Percentiles rank a stretch among this genome's conserved stretches.
phyloP scores from a whole-genome alignment of 106 monocot species.

The Dendrobium chrysotoxum region DNA sequence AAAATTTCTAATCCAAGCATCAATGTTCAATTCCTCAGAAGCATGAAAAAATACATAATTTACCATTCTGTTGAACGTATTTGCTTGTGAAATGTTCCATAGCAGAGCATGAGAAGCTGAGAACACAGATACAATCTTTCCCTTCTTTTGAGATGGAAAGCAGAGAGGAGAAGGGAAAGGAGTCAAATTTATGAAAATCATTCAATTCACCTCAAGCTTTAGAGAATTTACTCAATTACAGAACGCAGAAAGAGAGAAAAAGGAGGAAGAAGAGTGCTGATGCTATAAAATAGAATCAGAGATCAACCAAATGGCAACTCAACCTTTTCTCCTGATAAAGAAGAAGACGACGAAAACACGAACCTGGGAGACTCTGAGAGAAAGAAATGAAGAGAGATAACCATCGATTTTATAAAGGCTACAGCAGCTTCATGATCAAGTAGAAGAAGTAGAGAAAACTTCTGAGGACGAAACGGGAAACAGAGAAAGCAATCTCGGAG shows the following conservation, averaged over 20 bases:
- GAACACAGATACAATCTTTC: neutral
- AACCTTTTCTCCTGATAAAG: neutral
- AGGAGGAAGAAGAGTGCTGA: neutral
- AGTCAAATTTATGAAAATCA: neutral
- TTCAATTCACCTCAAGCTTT: neutral
- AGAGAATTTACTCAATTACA: constrained; percentile 1
- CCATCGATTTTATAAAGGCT: neutral
- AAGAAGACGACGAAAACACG: neutral
- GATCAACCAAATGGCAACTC: constrained; percentile 6
- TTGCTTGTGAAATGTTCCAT: too few species aligned
- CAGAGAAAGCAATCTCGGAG: constrained; percentile 50
- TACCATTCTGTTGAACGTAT: too few species aligned
- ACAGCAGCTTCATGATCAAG: neutral
- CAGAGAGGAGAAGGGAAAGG: neutral
- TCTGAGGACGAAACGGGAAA: constrained; percentile 39
- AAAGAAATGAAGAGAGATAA: neutral
- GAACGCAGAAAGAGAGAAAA: neutral
- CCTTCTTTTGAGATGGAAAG: neutral
- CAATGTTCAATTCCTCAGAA: too few species aligned
- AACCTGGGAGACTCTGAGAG: too few species aligned
- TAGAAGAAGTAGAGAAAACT: neutral
- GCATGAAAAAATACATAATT: too few species aligned
- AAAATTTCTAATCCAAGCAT: too few species aligned
- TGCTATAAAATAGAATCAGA: constrained; percentile 1
- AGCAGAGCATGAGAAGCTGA: too few species aligned